Percentiles rank a stretch among this genome's conserved stretches.
Conservation (phyloP, 495 filamentous ascomycete species). For the Aspergillus carlsbadensis region DNA sequence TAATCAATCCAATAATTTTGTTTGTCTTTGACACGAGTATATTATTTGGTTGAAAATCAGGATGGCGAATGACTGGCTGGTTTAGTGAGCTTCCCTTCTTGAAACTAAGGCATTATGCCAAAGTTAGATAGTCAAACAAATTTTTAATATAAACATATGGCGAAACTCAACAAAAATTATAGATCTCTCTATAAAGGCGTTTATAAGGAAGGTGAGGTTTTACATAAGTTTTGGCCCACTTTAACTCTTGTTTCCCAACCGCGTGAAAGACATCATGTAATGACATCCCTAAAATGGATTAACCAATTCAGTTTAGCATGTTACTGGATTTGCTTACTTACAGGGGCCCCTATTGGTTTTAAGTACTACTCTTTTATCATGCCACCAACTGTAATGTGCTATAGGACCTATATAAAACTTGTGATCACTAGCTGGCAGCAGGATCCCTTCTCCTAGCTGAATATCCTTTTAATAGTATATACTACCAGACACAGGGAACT, state of each 20-base stretch:
- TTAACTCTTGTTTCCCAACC: conserved; percentile 20
- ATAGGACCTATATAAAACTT: conserved; percentile 35
- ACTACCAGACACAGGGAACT: conserved; percentile 32
- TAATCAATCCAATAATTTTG: conserved; percentile 29
- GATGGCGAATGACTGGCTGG: conserved; percentile 29
- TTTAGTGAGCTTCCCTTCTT: conserved; percentile 12
- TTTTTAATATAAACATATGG: conserved; percentile 21
- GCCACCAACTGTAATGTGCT: conserved; percentile 30
- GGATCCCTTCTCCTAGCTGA: conserved; percentile 4
- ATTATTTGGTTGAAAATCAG: conserved; percentile 35
- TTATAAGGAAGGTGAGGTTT: conserved; percentile 21
- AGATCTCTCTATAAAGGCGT: too few relatives aligned
- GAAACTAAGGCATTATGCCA: conserved; percentile 20
- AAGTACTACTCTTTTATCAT: conserved; percentile 16
- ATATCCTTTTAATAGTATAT: conserved; percentile 27
- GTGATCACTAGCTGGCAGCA: not conserved
- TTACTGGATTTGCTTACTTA: conserved; percentile 13
- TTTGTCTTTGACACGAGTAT: conserved; percentile 28
- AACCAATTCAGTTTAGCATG: not conserved
- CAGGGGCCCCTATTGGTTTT: conserved; percentile 31
- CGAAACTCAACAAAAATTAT: too few relatives aligned
- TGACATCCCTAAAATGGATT: conserved; percentile 5
- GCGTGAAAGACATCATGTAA: conserved; percentile 20
- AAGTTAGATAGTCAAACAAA: conserved; percentile 20
- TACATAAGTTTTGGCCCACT: conserved; percentile 17